These are phyloP conservation scores for Penicillium sp. DNA, from an alignment of 2,329 filamentous ascomycete genomes.

Conservation along the genomic window DNA sequence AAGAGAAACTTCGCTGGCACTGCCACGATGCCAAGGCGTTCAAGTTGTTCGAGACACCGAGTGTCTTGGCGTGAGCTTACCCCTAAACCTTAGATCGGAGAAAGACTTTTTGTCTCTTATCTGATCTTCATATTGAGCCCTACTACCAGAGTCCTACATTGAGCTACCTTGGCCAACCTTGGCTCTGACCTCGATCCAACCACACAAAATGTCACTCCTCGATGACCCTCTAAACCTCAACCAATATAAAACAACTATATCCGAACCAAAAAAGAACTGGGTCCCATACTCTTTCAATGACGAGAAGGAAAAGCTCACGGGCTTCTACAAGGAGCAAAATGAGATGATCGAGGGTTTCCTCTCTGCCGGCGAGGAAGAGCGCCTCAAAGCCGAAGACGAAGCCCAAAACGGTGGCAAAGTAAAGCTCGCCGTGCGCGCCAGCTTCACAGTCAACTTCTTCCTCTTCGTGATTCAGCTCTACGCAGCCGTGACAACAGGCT, in stretches of 20 bases:
- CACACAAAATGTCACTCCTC: neutral
- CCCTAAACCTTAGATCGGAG: neutral
- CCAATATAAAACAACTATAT: conserved; percentile 5
- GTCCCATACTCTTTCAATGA: neutral
- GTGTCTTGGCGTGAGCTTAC: conserved; percentile 1
- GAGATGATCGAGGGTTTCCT: conserved; percentile 13
- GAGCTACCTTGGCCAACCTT: neutral
- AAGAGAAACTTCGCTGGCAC: neutral
- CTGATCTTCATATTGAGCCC: conserved; percentile 2
- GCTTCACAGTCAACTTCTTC: conserved; percentile 13
- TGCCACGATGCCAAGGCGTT: conserved; percentile 4
- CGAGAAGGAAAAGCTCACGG: conserved; percentile 7
- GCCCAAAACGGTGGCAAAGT: conserved; percentile 13
- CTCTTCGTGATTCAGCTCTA: conserved; percentile 15
- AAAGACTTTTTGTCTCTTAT: conserved; percentile 1
- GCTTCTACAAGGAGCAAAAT: conserved; percentile 14
- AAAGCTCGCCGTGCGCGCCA: conserved; percentile 12
- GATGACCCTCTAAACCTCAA: conserved; percentile 6
- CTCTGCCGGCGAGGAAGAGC: conserved; percentile 10
- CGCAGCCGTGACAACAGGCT: conserved; percentile 8
- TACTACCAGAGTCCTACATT: neutral
- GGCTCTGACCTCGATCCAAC: neutral
- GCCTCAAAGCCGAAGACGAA: conserved; percentile 9
- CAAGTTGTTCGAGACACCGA: neutral
- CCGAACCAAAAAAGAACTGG: conserved; percentile 2